Evolutionary conservation across 257 asterid genomes (phyloP).

Genomic region (Echites panduratus): DNA sequence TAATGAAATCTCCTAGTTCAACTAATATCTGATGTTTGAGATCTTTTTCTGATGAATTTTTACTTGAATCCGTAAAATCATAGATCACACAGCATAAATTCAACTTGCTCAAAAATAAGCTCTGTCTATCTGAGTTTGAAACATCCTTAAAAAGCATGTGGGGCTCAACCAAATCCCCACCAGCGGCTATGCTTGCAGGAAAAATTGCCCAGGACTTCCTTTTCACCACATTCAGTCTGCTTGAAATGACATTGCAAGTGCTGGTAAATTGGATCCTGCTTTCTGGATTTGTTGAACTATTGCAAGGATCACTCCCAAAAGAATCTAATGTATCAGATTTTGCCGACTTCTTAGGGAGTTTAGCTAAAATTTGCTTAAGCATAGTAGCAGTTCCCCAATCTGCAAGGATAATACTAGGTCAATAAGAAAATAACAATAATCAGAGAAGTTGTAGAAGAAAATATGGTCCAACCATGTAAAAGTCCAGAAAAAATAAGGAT

Average conservation of each 20-base stretch:
- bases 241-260: constrained; percentile 39
- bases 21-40: constrained; percentile 35
- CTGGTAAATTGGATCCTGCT: constrained; percentile 30
- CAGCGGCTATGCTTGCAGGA: constrained; percentile 39
- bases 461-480: not conserved
- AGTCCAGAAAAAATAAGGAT: not conserved
- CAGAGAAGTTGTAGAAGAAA: not conserved
- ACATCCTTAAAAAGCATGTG: constrained; percentile 39
- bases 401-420: constrained; percentile 14
- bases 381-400: constrained; percentile 32
- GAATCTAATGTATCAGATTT: constrained; percentile 33
- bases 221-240: constrained; percentile 37
- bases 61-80: constrained; percentile 36
- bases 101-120: constrained; percentile 35
- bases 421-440: constrained; percentile 10
- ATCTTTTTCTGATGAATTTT: constrained; percentile 33
- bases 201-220: constrained; percentile 44
- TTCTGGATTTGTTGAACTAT: constrained; percentile 25
- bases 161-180: constrained; percentile 35
- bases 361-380: constrained; percentile 49
- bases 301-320: constrained; percentile 30
- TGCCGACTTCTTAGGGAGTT: constrained; percentile 40
- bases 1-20: constrained; percentile 37
- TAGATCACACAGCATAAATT: constrained; percentile 37
- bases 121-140: constrained; percentile 38